Evolutionary conservation across 495 filamentous ascomycete genomes (phyloP).

Genomic region (Talaromyces adpressus): DNA sequence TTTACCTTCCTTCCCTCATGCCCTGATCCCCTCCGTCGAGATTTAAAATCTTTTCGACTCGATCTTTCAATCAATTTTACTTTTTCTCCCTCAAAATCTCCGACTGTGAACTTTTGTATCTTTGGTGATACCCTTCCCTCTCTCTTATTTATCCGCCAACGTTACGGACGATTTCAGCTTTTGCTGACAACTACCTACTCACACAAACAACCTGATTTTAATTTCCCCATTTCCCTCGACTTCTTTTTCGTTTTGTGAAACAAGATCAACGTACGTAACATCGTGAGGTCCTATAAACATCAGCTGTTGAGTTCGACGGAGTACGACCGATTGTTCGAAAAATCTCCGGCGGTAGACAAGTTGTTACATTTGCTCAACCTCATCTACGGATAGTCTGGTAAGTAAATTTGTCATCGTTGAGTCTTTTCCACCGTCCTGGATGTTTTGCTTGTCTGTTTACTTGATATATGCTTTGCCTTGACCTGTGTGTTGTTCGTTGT

Average conservation of each 20-base stretch:
- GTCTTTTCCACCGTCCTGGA: background rate
- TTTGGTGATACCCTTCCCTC: slow-evolving; percentile 1
- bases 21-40: background rate
- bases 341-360: slow-evolving; percentile 5
- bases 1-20: background rate
- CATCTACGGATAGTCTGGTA: background rate
- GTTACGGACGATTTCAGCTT: background rate
- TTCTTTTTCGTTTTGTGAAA: slow-evolving; percentile 5
- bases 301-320: slow-evolving; percentile 1
- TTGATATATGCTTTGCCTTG: background rate
- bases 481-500: background rate
- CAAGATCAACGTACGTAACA: slow-evolving; percentile 4
- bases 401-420: background rate
- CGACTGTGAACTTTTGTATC: background rate
- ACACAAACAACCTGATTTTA: background rate
- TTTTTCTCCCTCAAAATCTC: background rate
- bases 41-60: background rate
- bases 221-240: background rate
- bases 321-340: slow-evolving; percentile 4
- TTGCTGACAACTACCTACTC: background rate
- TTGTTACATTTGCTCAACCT: slow-evolving; percentile 5
- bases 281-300: slow-evolving; percentile 4
- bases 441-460: background rate
- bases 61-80: background rate
- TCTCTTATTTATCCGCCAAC: background rate